Evolutionary conservation across 345 rosid species (phyloP).

Genomic region (Populus ilicifolia): DNA sequence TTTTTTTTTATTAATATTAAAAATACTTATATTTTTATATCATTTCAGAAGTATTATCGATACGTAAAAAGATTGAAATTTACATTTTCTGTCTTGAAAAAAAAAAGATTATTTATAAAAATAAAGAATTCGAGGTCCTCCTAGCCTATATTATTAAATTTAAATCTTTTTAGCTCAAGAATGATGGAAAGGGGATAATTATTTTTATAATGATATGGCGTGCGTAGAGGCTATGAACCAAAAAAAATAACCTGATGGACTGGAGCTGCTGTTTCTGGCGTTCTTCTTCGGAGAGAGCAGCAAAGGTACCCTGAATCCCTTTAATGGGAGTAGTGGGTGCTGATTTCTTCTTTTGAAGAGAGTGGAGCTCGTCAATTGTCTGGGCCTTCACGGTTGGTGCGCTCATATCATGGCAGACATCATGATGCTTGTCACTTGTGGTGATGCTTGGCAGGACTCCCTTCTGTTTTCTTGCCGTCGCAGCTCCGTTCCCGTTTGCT

Average conservation of each 20-base stretch:
- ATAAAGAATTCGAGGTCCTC: too few relatives aligned
- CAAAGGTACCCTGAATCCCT: conserved; percentile 37
- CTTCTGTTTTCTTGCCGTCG: conserved; percentile 3
- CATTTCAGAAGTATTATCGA: too few relatives aligned
- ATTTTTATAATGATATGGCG: neutral
- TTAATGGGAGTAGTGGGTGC: conserved; percentile 73
- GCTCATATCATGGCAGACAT: conserved; percentile 70
- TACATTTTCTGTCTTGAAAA: too few relatives aligned
- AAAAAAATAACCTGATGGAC: conserved; percentile 62
- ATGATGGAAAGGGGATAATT: too few relatives aligned
- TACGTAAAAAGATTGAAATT: too few relatives aligned
- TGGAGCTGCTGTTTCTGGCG: conserved; percentile 87
- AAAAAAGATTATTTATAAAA: too few relatives aligned
- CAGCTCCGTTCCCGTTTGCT: conserved; percentile 18
- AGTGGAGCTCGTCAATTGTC: conserved; percentile 93
- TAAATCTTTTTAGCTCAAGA: too few relatives aligned
- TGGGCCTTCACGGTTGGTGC: conserved; percentile 68
- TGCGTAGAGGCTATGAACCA: neutral
- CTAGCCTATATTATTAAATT: too few relatives aligned
- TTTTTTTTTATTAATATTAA: too few relatives aligned
- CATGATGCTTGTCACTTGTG: conserved; percentile 39
- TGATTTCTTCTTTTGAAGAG: conserved; percentile 80
- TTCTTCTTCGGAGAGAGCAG: conserved; percentile 58
- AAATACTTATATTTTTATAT: too few relatives aligned
- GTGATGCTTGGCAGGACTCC: conserved; percentile 44